phyloP scores from a whole-genome alignment of 139 green algal species.

The Ostreobium quekettii region DNA sequence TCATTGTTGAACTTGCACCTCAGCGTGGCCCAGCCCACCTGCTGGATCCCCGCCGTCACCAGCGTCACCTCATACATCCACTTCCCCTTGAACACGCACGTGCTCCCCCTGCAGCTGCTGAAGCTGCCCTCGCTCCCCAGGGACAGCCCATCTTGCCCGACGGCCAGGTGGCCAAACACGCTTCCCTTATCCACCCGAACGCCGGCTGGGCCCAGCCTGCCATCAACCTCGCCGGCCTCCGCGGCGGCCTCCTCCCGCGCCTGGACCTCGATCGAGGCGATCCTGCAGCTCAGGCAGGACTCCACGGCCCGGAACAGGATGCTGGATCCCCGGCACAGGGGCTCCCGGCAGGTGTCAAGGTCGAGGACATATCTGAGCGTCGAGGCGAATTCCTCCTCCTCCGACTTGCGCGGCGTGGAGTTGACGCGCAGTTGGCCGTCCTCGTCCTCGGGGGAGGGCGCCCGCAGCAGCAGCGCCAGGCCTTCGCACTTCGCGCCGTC shows the following conservation, averaged over 20 bases:
- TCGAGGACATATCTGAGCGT: slow-evolving; percentile 14
- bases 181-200: slow-evolving; percentile 8
- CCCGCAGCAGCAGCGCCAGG: slow-evolving; percentile 12
- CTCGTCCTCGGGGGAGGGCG: background rate
- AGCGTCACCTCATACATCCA: slow-evolving; percentile 89
- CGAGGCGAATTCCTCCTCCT: slow-evolving; percentile 7
- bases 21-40: slow-evolving; percentile 81
- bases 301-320: slow-evolving; percentile 19
- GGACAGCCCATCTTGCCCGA: slow-evolving; percentile 8
- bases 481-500: slow-evolving; percentile 17
- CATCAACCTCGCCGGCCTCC: slow-evolving; percentile 1
- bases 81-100: slow-evolving; percentile 56
- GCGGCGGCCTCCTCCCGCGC: background rate
- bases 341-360: background rate
- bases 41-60: slow-evolving; percentile 64
- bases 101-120: slow-evolving; percentile 56
- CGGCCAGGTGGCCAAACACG: background rate
- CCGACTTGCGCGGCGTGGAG: background rate
- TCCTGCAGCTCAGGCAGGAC: slow-evolving; percentile 1
- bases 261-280: background rate
- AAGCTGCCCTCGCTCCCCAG: slow-evolving; percentile 58
- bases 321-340: background rate
- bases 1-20: slow-evolving; percentile 78
- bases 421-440: background rate
- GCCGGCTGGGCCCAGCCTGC: background rate